Evolutionary conservation across 768 basidiomycete species (phyloP).

Genomic region (Amanita pallidorosea): DNA sequence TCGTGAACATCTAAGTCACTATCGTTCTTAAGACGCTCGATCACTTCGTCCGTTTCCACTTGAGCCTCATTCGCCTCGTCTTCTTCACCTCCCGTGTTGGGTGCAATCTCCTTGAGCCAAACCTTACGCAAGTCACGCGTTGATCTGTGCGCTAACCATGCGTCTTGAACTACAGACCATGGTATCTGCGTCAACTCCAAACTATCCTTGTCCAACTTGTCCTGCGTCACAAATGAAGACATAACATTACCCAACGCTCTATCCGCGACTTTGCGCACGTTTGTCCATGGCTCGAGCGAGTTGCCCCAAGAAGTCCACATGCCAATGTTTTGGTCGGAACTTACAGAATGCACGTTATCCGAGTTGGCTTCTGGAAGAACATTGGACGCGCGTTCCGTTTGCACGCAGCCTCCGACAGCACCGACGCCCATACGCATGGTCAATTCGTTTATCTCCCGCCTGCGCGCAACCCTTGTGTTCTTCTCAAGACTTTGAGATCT

Average conservation of each 20-base stretch:
- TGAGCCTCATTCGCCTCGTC: conserved; percentile 25
- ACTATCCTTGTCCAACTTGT: conserved; percentile 24
- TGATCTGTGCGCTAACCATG: conserved; percentile 52
- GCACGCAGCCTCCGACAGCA: conserved; percentile 58
- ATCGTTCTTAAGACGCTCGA: conserved; percentile 70
- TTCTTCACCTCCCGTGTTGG: conserved; percentile 9
- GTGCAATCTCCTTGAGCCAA: conserved; percentile 27
- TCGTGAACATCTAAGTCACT: conserved; percentile 74
- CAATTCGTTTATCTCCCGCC: conserved; percentile 71
- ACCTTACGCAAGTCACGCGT: conserved; percentile 40
- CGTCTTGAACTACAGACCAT: conserved; percentile 56
- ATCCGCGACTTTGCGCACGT: conserved; percentile 65
- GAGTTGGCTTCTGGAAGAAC: conserved; percentile 7
- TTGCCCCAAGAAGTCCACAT: conserved; percentile 66
- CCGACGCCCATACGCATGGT: conserved; percentile 79
- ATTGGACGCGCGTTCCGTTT: conserved; percentile 23
- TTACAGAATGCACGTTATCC: conserved; percentile 1
- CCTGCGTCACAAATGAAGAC: conserved; percentile 20
- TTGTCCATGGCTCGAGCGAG: conserved; percentile 56
- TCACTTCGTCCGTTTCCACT: conserved; percentile 50
- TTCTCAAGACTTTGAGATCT: conserved; percentile 48
- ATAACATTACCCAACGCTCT: conserved; percentile 59
- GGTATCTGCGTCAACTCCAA: conserved; percentile 50
- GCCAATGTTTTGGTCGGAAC: conserved; percentile 7
- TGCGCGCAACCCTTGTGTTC: conserved; percentile 43